Evolutionary conservation across 805 yeast species (phyloP).

Genomic region (Ogataea methylovora): DNA sequence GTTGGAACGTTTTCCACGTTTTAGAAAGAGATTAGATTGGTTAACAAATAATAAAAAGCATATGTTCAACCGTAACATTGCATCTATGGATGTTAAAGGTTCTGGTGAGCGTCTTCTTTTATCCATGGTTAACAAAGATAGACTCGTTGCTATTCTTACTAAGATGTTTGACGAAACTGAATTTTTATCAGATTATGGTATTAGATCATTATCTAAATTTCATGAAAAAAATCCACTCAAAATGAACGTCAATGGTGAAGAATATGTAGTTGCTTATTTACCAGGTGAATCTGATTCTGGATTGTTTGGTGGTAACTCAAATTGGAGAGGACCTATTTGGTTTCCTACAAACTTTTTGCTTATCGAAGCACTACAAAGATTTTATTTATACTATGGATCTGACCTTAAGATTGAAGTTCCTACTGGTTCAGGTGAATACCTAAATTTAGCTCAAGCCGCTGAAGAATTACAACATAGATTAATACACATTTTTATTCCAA

Average conservation of each 20-base stretch:
- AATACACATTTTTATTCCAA: conserved; percentile 67
- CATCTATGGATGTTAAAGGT: conserved; percentile 73
- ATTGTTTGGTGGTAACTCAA: conserved; percentile 92
- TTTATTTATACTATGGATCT: conserved; percentile 83
- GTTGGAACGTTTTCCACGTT: conserved; percentile 69
- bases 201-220: conserved; percentile 79
- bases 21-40: conserved; percentile 80
- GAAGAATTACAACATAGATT: conserved; percentile 84
- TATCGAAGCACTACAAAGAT: conserved; percentile 81
- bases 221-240: conserved; percentile 80
- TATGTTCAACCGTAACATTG: conserved; percentile 75
- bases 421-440: conserved; percentile 65
- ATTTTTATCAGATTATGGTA: conserved; percentile 77
- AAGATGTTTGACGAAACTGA: conserved; percentile 83
- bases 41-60: conserved; percentile 62
- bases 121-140: conserved; percentile 73
- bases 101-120: conserved; percentile 74
- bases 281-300: conserved; percentile 91
- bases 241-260: conserved; percentile 74
- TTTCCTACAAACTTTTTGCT: conserved; percentile 84
- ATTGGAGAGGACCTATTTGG: conserved; percentile 98
- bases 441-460: conserved; percentile 84
- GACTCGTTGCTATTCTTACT: conserved; percentile 65
- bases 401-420: conserved; percentile 84
- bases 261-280: conserved; percentile 63